Conservation (phyloP, 805 yeast species). For the Myxozyma vanderwaltii region DNA sequence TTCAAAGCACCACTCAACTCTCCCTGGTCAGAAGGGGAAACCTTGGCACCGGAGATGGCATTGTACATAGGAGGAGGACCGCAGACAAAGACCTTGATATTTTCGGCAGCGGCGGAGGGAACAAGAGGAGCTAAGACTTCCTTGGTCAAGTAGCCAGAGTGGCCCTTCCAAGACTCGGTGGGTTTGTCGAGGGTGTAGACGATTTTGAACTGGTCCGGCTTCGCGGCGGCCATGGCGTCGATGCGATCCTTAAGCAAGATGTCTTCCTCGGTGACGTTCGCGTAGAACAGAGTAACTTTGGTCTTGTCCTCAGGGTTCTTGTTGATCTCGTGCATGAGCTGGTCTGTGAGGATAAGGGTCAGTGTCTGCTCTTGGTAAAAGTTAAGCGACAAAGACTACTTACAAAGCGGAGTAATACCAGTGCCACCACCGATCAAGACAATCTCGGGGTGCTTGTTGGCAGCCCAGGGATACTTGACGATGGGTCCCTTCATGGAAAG, state of each 20-base stretch:
- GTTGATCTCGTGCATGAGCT: constrained; percentile 74
- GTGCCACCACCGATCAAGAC: constrained; percentile 93
- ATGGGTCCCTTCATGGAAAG: constrained; percentile 93
- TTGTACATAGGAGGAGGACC: constrained; percentile 94
- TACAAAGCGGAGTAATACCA: constrained; percentile 85
- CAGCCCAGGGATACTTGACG: constrained; percentile 85
- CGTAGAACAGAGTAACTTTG: constrained; percentile 79
- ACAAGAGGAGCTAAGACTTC: constrained; percentile 65
- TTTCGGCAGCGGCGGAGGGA: constrained; percentile 64
- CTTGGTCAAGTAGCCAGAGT: constrained; percentile 75
- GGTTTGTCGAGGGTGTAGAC: constrained; percentile 75
- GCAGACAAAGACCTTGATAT: constrained; percentile 80
- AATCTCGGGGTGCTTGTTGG: constrained; percentile 79
- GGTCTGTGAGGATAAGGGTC: constrained; percentile 41
- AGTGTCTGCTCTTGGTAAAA: neutral
- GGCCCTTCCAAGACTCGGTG: constrained; percentile 52
- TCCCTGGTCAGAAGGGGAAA: constrained; percentile 90
- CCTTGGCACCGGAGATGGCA: constrained; percentile 83
- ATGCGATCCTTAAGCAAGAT: constrained; percentile 77
- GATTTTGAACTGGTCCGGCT: constrained; percentile 77
- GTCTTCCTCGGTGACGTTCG: constrained; percentile 75
- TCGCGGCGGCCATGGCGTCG: constrained; percentile 61
- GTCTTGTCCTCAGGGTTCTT: constrained; percentile 86
- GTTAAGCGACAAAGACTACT: neutral
- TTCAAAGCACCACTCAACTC: constrained; percentile 84